Percentiles rank a stretch among this genome's conserved stretches.
Evolutionary conservation across 2,329 filamentous ascomycete genomes (phyloP).

Genomic region (Penicillium corylophilum): DNA sequence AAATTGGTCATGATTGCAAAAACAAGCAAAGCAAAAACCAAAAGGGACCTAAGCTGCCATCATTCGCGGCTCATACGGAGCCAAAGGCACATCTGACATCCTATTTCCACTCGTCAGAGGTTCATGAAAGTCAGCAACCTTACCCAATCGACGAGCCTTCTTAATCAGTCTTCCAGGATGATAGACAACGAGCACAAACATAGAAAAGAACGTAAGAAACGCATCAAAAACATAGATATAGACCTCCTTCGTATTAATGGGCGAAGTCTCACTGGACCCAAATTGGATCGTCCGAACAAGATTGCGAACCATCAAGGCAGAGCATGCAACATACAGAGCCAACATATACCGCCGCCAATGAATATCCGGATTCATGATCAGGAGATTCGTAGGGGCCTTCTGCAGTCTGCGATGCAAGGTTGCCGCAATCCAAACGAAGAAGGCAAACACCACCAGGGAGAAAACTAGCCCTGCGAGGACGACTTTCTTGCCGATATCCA

Average conservation of each 20-base stretch:
- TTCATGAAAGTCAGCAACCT: slow-evolving; percentile 12
- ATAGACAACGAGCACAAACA: slow-evolving; percentile 23
- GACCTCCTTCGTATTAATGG: slow-evolving; percentile 25
- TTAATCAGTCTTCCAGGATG: slow-evolving; percentile 28
- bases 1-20: not conserved
- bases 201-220: slow-evolving; percentile 25
- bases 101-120: slow-evolving; percentile 5
- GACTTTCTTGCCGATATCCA: slow-evolving; percentile 23
- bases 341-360: slow-evolving; percentile 30
- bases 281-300: slow-evolving; percentile 32
- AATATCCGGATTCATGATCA: slow-evolving; percentile 13
- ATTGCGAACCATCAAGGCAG: slow-evolving; percentile 28
- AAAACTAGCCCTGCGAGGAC: slow-evolving; percentile 32
- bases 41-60: not conserved
- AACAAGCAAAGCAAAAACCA: not conserved
- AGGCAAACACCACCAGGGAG: slow-evolving; percentile 27
- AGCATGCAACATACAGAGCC: slow-evolving; percentile 27
- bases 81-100: slow-evolving; percentile 18
- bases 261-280: slow-evolving; percentile 10
- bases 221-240: slow-evolving; percentile 37
- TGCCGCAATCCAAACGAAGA: slow-evolving; percentile 27
- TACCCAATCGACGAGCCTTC: slow-evolving; percentile 11
- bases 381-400: slow-evolving; percentile 15
- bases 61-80: slow-evolving; percentile 8
- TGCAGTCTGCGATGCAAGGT: slow-evolving; percentile 25